A percentile compares a stretch with the other conserved stretches of the same genome.
These are phyloP conservation scores for Eucalyptus leucophloia DNA, from an alignment of 345 rosid genomes.

Conservation along the genomic window DNA sequence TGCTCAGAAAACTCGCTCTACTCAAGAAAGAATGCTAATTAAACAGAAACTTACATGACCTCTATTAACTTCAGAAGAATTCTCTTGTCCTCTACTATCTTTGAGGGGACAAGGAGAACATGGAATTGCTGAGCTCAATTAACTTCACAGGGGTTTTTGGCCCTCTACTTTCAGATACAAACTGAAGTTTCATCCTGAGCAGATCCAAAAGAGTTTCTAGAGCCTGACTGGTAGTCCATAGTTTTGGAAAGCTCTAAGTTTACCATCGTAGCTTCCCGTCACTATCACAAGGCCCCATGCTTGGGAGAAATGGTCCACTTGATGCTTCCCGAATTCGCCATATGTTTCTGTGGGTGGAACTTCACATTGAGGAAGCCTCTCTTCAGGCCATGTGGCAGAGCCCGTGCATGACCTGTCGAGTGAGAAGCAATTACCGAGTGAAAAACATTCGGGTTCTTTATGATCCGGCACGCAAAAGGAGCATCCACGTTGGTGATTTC, in stretches of 20 bases:
- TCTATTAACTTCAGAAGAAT: neutral
- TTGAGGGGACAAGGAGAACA: neutral
- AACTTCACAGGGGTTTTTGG: neutral
- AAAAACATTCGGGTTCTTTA: slow-evolving; percentile 25
- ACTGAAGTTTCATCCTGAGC: neutral
- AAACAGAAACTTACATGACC: neutral
- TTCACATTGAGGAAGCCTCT: slow-evolving; percentile 48
- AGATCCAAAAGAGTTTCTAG: neutral
- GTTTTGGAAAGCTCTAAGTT: slow-evolving; percentile 59
- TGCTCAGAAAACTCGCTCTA: neutral
- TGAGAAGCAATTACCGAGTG: slow-evolving; percentile 44
- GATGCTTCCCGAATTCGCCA: neutral
- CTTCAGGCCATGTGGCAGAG: slow-evolving; percentile 90
- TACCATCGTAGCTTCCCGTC: slow-evolving; percentile 67
- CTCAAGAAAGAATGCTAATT: neutral
- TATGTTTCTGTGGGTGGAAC: neutral
- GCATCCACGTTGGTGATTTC: neutral
- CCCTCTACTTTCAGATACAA: neutral
- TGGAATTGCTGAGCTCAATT: neutral
- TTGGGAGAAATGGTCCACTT: neutral
- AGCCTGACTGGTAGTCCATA: slow-evolving; percentile 50
- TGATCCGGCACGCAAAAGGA: neutral
- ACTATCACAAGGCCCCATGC: slow-evolving; percentile 82
- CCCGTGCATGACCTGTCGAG: slow-evolving; percentile 37
- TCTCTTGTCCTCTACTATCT: neutral